Conservation (phyloP, 495 filamentous ascomycete species). For the Hypoxylon rickii region DNA sequence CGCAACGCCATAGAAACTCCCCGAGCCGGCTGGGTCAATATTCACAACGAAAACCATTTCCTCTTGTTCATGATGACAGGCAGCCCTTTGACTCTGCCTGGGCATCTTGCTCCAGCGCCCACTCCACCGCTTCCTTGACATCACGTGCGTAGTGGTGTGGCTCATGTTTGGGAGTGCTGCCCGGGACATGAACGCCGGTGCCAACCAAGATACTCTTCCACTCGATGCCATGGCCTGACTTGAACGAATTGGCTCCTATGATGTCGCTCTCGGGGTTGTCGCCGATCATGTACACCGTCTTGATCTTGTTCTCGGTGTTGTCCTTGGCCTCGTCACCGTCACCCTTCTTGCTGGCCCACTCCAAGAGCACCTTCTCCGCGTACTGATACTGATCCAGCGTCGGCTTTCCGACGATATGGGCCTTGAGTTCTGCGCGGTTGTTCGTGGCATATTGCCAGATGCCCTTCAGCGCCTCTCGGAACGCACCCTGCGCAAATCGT, state of each 20-base stretch:
- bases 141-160: constrained; percentile 37
- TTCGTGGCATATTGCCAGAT: constrained; percentile 67
- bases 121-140: constrained; percentile 44
- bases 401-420: constrained; percentile 78
- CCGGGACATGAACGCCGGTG: constrained; percentile 47
- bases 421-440: constrained; percentile 58
- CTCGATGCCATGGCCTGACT: constrained; percentile 59
- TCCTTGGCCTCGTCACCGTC: constrained; percentile 40
- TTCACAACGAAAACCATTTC: neutral
- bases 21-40: no score
- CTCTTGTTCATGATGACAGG: no score
- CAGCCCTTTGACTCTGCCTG: no score
- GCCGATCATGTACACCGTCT: constrained; percentile 82
- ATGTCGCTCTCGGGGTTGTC: constrained; percentile 88
- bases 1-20: neutral
- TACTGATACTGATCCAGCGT: constrained; percentile 69
- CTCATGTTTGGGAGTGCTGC: constrained; percentile 32
- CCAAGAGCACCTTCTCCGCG: constrained; percentile 67
- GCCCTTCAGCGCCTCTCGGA: constrained; percentile 70
- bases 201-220: constrained; percentile 80
- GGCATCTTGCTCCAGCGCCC: neutral
- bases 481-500: constrained; percentile 83
- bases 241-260: constrained; percentile 70
- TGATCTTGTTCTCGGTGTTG: constrained; percentile 55
- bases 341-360: no score